A percentile compares a stretch with the other conserved stretches of the same genome.
These are phyloP conservation scores for Lathyrus sativus DNA, from an alignment of 306 rosid species.

Conservation along the genomic window DNA sequence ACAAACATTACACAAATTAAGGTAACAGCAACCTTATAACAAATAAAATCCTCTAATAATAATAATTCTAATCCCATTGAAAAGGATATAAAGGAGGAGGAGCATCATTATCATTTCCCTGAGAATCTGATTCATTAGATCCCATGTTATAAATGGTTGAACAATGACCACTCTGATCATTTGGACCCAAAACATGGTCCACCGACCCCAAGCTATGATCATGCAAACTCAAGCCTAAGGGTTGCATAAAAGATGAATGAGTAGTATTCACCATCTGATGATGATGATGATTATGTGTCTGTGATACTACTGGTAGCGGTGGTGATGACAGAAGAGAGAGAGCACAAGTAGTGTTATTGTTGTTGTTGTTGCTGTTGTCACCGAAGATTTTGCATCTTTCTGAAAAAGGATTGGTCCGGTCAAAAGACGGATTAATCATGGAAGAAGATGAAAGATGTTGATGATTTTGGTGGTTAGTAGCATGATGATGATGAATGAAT, in stretches of 20 bases:
- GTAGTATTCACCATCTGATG: slow-evolving; percentile 39
- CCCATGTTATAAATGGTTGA: slow-evolving; percentile 58
- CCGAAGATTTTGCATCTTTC: slow-evolving; percentile 49
- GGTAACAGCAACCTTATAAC: not conserved
- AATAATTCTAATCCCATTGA: slow-evolving; percentile 65
- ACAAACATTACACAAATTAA: not conserved
- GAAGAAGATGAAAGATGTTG: slow-evolving; percentile 38
- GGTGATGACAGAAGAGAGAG: slow-evolving; percentile 99
- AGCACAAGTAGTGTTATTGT: slow-evolving; percentile 76
- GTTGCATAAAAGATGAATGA: slow-evolving; percentile 57
- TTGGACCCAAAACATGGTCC: slow-evolving; percentile 59
- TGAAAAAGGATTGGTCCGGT: slow-evolving; percentile 47
- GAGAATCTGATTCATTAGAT: slow-evolving; percentile 49
- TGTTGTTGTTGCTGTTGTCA: slow-evolving; percentile 51
- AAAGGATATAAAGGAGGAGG: slow-evolving; percentile 65
- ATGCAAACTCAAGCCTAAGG: slow-evolving; percentile 53
- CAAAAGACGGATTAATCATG: slow-evolving; percentile 49
- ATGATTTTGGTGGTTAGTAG: too few species aligned
- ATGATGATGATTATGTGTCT: slow-evolving; percentile 51
- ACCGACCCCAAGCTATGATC: slow-evolving; percentile 51
- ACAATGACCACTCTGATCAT: slow-evolving; percentile 52
- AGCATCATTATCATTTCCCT: slow-evolving; percentile 51
- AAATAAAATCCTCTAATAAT: slow-evolving; percentile 34
- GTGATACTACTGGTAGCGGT: slow-evolving; percentile 31
- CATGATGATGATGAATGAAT: too few species aligned